phyloP scores from a whole-genome alignment of 2,329 filamentous ascomycete genomes.

The Endothia cerciana region DNA sequence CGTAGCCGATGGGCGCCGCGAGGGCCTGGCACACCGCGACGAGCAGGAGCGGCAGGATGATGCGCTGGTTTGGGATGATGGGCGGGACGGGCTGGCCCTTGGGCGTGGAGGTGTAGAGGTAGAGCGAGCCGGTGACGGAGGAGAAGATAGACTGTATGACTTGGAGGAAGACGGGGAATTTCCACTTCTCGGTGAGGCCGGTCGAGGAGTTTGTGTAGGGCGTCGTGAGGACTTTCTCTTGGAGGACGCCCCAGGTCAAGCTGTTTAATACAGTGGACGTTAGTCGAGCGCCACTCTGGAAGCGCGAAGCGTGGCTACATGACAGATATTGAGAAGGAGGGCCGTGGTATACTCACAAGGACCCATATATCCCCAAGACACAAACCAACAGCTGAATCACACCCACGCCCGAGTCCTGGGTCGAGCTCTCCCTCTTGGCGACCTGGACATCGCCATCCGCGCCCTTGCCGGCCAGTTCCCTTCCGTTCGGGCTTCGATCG shows the following conservation, averaged over 20 bases:
- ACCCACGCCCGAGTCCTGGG: conserved; percentile 50
- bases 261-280: conserved; percentile 46
- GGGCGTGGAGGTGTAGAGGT: conserved; percentile 71
- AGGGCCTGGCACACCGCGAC: conserved; percentile 88
- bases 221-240: conserved; percentile 96
- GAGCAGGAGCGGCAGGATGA: conserved; percentile 78
- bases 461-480: conserved; percentile 37
- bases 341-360: conserved; percentile 69
- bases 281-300: background rate
- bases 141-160: conserved; percentile 93
- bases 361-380: conserved; percentile 94
- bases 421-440: conserved; percentile 19
- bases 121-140: conserved; percentile 77
- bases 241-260: conserved; percentile 92
- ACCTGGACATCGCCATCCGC: conserved; percentile 36
- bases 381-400: conserved; percentile 79
- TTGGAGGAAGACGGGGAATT: conserved; percentile 92
- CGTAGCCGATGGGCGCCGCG: conserved; percentile 94
- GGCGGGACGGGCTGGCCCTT: conserved; percentile 55
- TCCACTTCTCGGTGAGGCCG: conserved; percentile 75
- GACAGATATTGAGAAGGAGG: background rate
- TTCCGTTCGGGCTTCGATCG: conserved; percentile 40
- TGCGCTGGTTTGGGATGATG: conserved; percentile 76
- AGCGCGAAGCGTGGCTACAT: background rate
- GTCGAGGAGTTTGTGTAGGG: conserved; percentile 67